Base-by-base conservation (phyloP, 371 early-diverging fungal genomes). In the Mucor circinelloides region DNA sequence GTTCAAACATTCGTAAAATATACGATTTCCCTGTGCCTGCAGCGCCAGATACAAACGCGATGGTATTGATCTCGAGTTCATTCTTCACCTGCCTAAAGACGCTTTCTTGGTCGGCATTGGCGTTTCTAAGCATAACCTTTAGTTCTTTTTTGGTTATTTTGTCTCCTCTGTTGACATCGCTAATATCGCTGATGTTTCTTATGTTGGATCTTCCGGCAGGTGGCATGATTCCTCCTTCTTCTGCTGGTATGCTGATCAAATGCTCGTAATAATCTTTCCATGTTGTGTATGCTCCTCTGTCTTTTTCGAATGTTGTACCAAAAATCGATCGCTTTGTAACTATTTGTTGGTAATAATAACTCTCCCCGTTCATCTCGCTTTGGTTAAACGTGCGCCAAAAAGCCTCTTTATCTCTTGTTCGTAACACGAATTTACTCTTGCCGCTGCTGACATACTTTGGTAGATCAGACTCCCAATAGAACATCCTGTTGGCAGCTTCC, bases 231-330 rank as follows among this genome's bases (percentile, higher is more conserved):
- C 59, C 36, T 9, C 59, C 59, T 15, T 58, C 59, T 10, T 36
- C 36, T 10, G 10, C 5, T 9, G 48, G 46, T 10, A 61, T 40
- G 19, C 27, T 48, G 3, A 61, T 61, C 21, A 61, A 31, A 48
- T 61, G 19, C 12, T 61, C 61, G 46, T 30, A 61, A 48, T 62
- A 52, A 52, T 32, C 54, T 36, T 62, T 62, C 36, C 36, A 52
- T 15, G 50, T 34, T 23, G 1, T 19, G n/a, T 40, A 27, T 25
- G 10, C 10, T 36, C 36, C 36, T 27, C 30, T 3, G 4, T 5
- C 60, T 17, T 42, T 19, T 60, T 60, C 54, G 15, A 52, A 62
- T 50, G 54, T 62, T 2, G 21, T 52, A 2, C 34, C 15, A 17
- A 36, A 62, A 19, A 62, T 62, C 2, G 52, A n/a, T 31, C 40